These are phyloP conservation scores for Cladobotryum mycophilum DNA, from an alignment of 2,329 filamentous ascomycete genomes.

Conservation along the genomic window DNA sequence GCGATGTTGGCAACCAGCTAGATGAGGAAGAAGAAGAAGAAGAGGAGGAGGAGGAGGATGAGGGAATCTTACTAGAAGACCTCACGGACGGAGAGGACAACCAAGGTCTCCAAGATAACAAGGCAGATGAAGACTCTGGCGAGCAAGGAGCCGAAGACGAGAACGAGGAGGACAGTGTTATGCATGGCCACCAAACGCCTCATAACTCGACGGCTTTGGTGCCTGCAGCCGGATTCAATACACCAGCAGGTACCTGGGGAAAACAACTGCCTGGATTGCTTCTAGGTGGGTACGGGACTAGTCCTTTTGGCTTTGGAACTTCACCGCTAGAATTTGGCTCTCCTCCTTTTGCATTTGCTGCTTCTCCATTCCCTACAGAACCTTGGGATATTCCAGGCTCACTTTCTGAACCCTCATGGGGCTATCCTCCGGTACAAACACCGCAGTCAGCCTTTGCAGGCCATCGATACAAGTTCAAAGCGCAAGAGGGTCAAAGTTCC, in stretches of 20 bases:
- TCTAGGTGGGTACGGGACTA: constrained; percentile 8
- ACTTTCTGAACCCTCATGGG: constrained; percentile 8
- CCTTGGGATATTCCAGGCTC: constrained; percentile 11
- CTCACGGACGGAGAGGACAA: constrained; percentile 18
- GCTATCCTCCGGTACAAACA: neutral
- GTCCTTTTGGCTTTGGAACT: constrained; percentile 7
- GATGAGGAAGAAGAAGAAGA: constrained; percentile 22
- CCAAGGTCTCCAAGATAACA: constrained; percentile 2
- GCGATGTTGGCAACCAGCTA: constrained; percentile 31
- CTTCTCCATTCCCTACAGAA: constrained; percentile 11
- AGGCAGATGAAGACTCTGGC: constrained; percentile 11
- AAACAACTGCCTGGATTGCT: constrained; percentile 5
- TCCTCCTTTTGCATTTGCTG: constrained; percentile 16
- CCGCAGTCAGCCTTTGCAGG: neutral
- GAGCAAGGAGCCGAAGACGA: constrained; percentile 2
- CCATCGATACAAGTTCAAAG: constrained; percentile 28
- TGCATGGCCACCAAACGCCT: constrained; percentile 9
- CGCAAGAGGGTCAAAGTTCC: constrained; percentile 24
- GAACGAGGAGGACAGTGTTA: constrained; percentile 8
- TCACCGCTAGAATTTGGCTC: constrained; percentile 12
- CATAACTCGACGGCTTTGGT: constrained; percentile 9
- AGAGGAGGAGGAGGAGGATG: constrained; percentile 27
- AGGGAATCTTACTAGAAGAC: constrained; percentile 29
- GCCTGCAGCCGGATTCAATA: constrained; percentile 1
- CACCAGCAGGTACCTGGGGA: neutral